Percentiles rank a stretch among this genome's conserved stretches.
These are phyloP conservation scores for Serendipita indica DNA, from an alignment of 768 basidiomycete genomes.

Conservation along the genomic window DNA sequence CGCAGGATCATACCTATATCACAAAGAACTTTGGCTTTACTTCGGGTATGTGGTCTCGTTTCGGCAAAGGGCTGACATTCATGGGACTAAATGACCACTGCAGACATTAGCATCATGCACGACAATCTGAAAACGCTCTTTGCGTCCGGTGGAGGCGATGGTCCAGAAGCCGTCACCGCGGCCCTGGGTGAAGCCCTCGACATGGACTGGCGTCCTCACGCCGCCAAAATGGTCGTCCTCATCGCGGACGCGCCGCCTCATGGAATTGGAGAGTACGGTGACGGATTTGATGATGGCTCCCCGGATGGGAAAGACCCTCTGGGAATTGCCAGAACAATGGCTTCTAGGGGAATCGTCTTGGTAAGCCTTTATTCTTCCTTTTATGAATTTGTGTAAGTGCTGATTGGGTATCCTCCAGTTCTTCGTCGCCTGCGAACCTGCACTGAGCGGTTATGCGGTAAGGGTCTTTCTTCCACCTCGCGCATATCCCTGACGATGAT, in stretches of 20 bases:
- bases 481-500: background rate
- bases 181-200: constrained; percentile 72
- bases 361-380: constrained; percentile 31
- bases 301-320: constrained; percentile 90
- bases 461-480: constrained; percentile 18
- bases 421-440: constrained; percentile 98
- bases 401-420: constrained; percentile 39
- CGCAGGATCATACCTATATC: constrained; percentile 91
- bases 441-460: constrained; percentile 81
- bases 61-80: background rate
- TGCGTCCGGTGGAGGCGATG: constrained; percentile 85
- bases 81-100: background rate
- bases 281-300: constrained; percentile 88
- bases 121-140: constrained; percentile 69
- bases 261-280: constrained; percentile 93
- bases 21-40: constrained; percentile 91
- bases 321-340: constrained; percentile 77
- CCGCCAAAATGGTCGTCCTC: constrained; percentile 91
- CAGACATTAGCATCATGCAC: constrained; percentile 72
- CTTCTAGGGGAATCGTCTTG: constrained; percentile 74
- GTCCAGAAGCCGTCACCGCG: constrained; percentile 93
- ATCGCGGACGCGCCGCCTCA: constrained; percentile 97
- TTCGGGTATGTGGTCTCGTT: constrained; percentile 25
- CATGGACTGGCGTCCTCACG: constrained; percentile 79
- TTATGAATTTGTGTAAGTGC: background rate